Evolutionary conservation across 2,329 filamentous ascomycete genomes (phyloP).

Genomic region (Fusarium verticillioides): DNA sequence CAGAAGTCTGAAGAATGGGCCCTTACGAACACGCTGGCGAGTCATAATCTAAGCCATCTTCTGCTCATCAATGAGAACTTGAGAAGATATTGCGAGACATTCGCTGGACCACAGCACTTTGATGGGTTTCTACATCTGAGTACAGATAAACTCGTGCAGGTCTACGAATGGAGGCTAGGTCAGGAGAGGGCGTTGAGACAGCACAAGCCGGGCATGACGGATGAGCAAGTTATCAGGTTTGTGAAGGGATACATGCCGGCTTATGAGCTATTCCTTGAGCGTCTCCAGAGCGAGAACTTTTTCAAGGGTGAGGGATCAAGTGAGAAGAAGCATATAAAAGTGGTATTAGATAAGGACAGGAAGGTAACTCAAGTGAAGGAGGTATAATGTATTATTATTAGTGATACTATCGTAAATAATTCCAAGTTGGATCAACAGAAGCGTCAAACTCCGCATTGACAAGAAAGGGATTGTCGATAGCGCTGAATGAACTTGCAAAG

Average conservation of each 20-base stretch:
- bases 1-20: conserved; percentile 8
- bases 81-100: conserved; percentile 27
- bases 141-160: conserved; percentile 35
- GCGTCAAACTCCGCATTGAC: conserved; percentile 49
- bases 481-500: conserved; percentile 49
- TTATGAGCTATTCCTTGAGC: conserved; percentile 40
- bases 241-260: conserved; percentile 44
- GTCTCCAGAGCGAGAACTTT: conserved; percentile 32
- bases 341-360: conserved; percentile 13
- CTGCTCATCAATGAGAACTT: conserved; percentile 39
- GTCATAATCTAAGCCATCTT: conserved; percentile 32
- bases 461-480: conserved; percentile 49
- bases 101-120: conserved; percentile 35
- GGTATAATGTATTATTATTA: neutral
- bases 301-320: neutral
- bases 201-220: conserved; percentile 38
- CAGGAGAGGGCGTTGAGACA: conserved; percentile 36
- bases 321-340: conserved; percentile 26
- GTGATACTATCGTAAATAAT: conserved; percentile 37
- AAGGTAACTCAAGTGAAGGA: conserved; percentile 24
- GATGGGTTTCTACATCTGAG: conserved; percentile 40
- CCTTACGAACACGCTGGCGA: conserved; percentile 26
- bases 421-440: conserved; percentile 49
- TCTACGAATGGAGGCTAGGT: conserved; percentile 39
- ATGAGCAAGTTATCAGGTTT: conserved; percentile 38